Base-by-base conservation (phyloP, 306 rosid genomes). In the Gillenia trifoliata region DNA sequence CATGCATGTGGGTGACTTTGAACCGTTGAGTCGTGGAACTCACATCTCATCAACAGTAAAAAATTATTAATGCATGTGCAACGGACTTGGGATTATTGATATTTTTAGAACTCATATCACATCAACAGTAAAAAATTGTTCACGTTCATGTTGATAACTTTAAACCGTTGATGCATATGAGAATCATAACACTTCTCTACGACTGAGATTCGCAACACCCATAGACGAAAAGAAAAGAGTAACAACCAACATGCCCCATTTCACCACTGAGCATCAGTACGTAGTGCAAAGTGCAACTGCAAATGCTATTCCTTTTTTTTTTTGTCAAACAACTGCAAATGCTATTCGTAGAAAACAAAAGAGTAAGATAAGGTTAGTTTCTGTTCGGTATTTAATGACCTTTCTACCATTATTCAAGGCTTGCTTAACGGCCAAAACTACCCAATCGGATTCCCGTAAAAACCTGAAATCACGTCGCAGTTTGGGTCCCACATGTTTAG, bases 401-500 rank as follows among this genome's bases (percentile, higher is more conserved):
- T 29, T 16, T 17, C 17, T 25, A 38, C 84, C 92, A 80, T 75
- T 62, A 87, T 86, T 84, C 66, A 77, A 75, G 91, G 77, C 80
- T 79, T 80, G 82, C 88, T 93, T 86, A 88, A 93, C 89, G 91
- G 94, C 91, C 86, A 83, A 87, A 91, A 87, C 96, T 80, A 64
- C 87, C 92, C 26, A 77, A 83, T 10, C 23, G 59, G 81, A 79
- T 74, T 78, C 90, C 94, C 91, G 89, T 86, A 73, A 94, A 89
- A 71, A 81, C 85, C 86, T 76, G 91, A 86, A 93, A 90, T 90
- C 91, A 82, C 86, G 82, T 64, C 59, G 77, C 83, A 61, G 2
- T 0, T 26, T 61, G 93, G 88, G 95, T 20, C 99, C 97, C 79
- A 86, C 87, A 29, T 81, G 88, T 83, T 83, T 67, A 85, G 87